Conservation (phyloP, 768 basidiomycete genomes). For the Coprinopsis cinerea region DNA sequence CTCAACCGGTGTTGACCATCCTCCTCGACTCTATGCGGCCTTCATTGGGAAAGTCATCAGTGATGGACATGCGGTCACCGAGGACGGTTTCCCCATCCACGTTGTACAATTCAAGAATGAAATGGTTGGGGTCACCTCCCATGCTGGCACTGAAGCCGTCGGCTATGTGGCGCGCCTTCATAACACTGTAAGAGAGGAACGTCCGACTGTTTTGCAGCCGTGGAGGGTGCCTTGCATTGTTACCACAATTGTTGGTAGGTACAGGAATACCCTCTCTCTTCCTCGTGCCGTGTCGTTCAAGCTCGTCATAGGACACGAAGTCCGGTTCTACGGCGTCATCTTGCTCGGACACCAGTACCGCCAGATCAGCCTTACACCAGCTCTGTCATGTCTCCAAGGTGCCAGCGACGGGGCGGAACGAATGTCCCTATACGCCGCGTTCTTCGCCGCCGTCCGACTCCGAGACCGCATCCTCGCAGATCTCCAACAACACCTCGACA, state of each 20-base stretch:
- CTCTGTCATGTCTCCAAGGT: too few relatives aligned
- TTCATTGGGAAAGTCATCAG: background rate
- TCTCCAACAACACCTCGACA: background rate
- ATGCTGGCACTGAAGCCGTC: background rate
- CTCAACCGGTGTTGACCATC: background rate
- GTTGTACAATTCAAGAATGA: background rate
- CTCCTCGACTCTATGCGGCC: background rate
- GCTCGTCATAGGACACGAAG: background rate
- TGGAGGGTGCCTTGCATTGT: background rate
- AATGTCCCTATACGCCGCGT: conserved; percentile 7
- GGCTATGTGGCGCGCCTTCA: background rate
- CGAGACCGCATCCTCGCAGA: conserved; percentile 12
- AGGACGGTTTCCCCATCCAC: background rate
- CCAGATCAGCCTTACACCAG: too few relatives aligned
- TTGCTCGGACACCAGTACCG: background rate
- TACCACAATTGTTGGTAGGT: background rate
- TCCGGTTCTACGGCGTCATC: background rate
- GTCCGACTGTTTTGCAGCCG: background rate
- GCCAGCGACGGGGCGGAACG: background rate
- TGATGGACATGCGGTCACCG: background rate
- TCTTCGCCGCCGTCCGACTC: conserved; percentile 17
- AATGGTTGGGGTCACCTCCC: background rate
- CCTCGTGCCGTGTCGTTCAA: background rate
- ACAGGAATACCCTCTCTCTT: background rate
- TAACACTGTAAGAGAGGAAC: background rate